Conservation (phyloP, 2,329 filamentous ascomycete species). For the Xylariaceae sp. region DNA sequence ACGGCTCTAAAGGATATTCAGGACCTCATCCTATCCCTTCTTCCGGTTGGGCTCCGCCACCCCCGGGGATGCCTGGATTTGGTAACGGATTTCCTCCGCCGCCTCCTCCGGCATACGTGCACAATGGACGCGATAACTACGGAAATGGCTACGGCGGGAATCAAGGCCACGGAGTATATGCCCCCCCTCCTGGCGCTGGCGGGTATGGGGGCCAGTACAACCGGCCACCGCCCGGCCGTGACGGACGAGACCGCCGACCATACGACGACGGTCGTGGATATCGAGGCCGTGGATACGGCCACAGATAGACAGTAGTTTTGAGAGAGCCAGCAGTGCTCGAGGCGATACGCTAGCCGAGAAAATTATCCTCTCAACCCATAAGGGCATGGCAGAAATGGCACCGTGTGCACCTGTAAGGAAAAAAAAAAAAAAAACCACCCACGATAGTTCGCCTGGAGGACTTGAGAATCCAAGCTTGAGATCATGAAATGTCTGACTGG, state of each 20-base stretch:
- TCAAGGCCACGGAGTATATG: conserved; percentile 19
- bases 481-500: no score
- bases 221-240: conserved; percentile 15
- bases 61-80: conserved; percentile 34
- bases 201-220: conserved; percentile 22
- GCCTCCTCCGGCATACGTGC: conserved; percentile 27
- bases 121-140: conserved; percentile 18
- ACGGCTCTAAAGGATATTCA: conserved; percentile 22
- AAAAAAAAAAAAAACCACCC: no score
- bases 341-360: no score
- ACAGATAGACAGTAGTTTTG: conserved; percentile 8
- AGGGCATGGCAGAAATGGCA: no score
- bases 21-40: conserved; percentile 24
- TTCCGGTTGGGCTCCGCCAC: conserved; percentile 33
- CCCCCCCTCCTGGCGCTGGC: conserved; percentile 16
- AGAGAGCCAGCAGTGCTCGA: not conserved
- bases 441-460: no score
- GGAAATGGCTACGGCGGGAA: conserved; percentile 21
- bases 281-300: conserved; percentile 14
- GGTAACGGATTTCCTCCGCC: conserved; percentile 35
- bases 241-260: conserved; percentile 18
- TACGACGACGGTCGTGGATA: conserved; percentile 23
- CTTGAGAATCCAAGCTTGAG: no score
- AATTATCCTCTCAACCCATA: no score
- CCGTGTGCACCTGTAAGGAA: no score